A percentile compares a stretch with the other conserved stretches of the same genome.
Conservation (phyloP, 441 rosid genomes). For the Jatropha multifida region DNA sequence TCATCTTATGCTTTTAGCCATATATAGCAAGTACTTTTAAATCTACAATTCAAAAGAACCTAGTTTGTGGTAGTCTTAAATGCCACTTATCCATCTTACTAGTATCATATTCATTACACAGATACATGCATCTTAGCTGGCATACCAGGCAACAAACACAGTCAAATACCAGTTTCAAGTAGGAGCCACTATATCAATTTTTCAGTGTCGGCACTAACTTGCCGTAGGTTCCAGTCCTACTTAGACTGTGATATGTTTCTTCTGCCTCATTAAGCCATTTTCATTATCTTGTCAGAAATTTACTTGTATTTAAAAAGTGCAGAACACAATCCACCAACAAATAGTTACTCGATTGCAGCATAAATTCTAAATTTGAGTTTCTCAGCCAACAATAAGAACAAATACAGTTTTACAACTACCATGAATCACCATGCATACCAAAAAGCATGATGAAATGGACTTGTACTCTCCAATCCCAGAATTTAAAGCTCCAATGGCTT, state of each 20-base stretch:
- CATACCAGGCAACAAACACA: background rate
- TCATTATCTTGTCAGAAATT: background rate
- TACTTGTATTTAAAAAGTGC: background rate
- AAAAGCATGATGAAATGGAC: conserved; percentile 51
- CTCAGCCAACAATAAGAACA: conserved; percentile 9
- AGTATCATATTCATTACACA: background rate
- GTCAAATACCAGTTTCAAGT: background rate
- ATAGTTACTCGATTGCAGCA: background rate
- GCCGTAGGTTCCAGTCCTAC: too few relatives aligned
- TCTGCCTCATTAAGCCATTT: background rate
- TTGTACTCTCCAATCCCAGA: conserved; percentile 42
- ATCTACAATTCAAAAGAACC: background rate
- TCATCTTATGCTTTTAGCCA: background rate
- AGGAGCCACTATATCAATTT: background rate
- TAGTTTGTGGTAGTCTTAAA: background rate
- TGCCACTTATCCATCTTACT: background rate
- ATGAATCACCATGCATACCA: conserved; percentile 37
- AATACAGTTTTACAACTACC: conserved; percentile 8
- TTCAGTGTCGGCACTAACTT: background rate
- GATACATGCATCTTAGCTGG: background rate
- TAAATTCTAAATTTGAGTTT: background rate
- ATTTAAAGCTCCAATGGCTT: conserved; percentile 40
- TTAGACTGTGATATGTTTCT: background rate
- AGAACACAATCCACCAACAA: background rate
- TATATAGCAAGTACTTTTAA: background rate